Conservation (phyloP, 2,329 filamentous ascomycete genomes). For the Talaromyces islandicus region DNA sequence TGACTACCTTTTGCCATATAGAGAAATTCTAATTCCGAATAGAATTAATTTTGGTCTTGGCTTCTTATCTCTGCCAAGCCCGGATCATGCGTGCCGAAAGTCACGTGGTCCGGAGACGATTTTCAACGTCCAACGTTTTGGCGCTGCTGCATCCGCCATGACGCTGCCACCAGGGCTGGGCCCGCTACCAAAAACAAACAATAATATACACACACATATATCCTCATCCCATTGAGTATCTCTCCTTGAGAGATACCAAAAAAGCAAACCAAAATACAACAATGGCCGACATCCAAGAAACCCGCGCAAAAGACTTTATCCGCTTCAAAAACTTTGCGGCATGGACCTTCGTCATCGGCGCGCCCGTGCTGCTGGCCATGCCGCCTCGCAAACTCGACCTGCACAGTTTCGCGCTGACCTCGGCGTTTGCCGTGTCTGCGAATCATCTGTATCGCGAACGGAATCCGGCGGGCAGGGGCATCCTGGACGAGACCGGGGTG, state of each 20-base stretch:
- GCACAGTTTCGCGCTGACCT: slow-evolving; percentile 31
- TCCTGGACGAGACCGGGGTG: slow-evolving; percentile 24
- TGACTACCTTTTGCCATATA: too few species aligned
- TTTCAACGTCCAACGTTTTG: too few species aligned
- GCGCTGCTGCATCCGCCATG: too few species aligned
- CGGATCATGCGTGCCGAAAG: not conserved
- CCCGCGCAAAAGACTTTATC: slow-evolving; percentile 31
- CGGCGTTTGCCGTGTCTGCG: slow-evolving; percentile 24
- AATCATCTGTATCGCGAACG: slow-evolving; percentile 32
- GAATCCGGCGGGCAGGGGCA: slow-evolving; percentile 23
- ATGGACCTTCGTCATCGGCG: slow-evolving; percentile 30
- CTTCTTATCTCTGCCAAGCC: not conserved
- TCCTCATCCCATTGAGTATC: too few species aligned
- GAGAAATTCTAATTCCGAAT: too few species aligned
- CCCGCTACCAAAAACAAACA: not conserved
- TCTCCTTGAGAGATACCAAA: not conserved
- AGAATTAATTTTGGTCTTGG: too few species aligned
- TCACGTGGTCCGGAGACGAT: not conserved
- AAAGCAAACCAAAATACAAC: not conserved
- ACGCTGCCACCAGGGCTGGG: not conserved
- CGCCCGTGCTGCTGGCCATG: slow-evolving; percentile 19
- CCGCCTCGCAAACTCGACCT: slow-evolving; percentile 35
- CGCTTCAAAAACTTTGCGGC: slow-evolving; percentile 37
- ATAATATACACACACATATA: not conserved
- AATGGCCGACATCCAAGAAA: not conserved